phyloP scores from a whole-genome alignment of 768 basidiomycete genomes.

The Xerocomus spinulosus region DNA sequence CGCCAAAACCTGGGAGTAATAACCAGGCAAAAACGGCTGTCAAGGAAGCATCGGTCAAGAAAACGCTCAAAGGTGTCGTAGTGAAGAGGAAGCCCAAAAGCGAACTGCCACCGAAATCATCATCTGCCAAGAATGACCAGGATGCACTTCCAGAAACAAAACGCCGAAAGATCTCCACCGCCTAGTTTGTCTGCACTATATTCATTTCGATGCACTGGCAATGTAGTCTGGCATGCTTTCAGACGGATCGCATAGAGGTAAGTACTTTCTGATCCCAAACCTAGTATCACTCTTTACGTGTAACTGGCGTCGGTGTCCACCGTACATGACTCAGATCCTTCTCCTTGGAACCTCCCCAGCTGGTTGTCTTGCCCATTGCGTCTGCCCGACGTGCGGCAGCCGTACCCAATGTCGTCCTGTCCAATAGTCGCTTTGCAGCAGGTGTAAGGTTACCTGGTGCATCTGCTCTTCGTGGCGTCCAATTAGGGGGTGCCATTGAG shows the following conservation, averaged over 20 bases:
- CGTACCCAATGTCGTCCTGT: constrained; percentile 64
- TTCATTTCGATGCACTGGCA: constrained; percentile 5
- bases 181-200: constrained; percentile 21
- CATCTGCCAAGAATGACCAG: constrained; percentile 21
- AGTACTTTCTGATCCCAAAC: not conserved
- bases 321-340: constrained; percentile 61
- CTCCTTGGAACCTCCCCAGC: constrained; percentile 58
- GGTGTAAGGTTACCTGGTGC: constrained; percentile 77
- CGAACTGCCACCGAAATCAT: constrained; percentile 15
- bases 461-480: constrained; percentile 73
- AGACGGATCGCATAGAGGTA: constrained; percentile 2
- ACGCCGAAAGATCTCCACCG: constrained; percentile 49
- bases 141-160: constrained; percentile 45
- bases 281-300: constrained; percentile 30
- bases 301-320: constrained; percentile 75
- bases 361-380: constrained; percentile 54
- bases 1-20: constrained; percentile 28
- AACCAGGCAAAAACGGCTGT: constrained; percentile 26
- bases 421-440: constrained; percentile 73
- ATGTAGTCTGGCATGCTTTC: constrained; percentile 11
- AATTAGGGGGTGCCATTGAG: constrained; percentile 74
- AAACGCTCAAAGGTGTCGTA: constrained; percentile 69
- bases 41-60: constrained; percentile 55
- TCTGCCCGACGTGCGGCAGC: constrained; percentile 61
- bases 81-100: constrained; percentile 70